Base-by-base conservation (phyloP, 768 basidiomycete species). In the Tricholoma matsutake region DNA sequence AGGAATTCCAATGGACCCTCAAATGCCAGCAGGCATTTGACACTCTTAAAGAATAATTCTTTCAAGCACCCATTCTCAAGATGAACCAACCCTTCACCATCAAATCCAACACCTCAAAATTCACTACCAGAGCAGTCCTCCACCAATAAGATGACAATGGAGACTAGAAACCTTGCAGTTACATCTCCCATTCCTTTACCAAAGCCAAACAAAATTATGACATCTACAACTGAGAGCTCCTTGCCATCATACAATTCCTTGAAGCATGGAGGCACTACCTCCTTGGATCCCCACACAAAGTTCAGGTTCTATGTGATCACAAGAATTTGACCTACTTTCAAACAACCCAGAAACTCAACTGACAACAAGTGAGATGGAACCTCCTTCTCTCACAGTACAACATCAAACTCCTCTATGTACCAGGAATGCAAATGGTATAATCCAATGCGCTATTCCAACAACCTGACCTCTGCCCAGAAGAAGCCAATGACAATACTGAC, bases 111-210 rank as follows among this genome's bases (percentile, higher is more conserved):
- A 65, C 73, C 0, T 76, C 73, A 0, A 71, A 73, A 35, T 69
- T 61, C 14, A 75, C 73, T 0, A 62, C 66, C 10, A 78, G 72
- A 22, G 73, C 71, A 3, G 69, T 77, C 0, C 59, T 78, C 0
- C 64, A 66, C 0, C 77, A 80, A 59, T 14, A 61, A 31, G 67
- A 69, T n/a, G n/a, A 51, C 3, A 51, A 51, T 28, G 49, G 37
- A 54, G 4, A 58, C 28, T 47, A 22, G 41, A 35, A 58, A 25
- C 57, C 41, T 6, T 58, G 57, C 28, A 39, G 57, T 8, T 58
- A 58, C 18, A 14, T 51, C n/a, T 51, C 49, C 3, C 49, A 51
- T 20, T 51, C 18, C 1, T 51, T 51, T n/a, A 45, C 57, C 31
- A 28, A 28, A n/a, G n/a, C n/a, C n/a, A n/a, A n/a, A n/a, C n/a